Evolutionary conservation across 2,329 filamentous ascomycete genomes (phyloP), one percentile per base, ranked within the genome.

Genomic region (Simplicillium sp.): DNA sequence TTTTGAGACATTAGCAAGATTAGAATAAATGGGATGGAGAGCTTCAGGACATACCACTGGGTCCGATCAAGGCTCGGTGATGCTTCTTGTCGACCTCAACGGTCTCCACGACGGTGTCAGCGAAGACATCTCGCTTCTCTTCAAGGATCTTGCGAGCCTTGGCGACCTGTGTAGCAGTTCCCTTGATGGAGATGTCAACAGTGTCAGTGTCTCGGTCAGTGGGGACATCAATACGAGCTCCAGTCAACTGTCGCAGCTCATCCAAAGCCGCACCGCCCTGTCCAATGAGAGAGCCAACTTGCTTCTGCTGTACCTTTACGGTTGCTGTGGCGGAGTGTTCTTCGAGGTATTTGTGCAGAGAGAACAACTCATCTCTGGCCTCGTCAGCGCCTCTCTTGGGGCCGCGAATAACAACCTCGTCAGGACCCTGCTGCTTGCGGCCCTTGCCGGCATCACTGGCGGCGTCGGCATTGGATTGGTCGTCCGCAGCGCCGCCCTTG

Each of bases 1-100:
- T 25, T 25, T 5, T n/a, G 15, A 25, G 28, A 42, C 32, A 48
- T 79, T 61, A 74, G 65, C 44, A 56, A 29, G 12, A 14, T 37
- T 3, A 11, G 12, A 9, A 31, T 42, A 33, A 38, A 32, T 20
- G n/a, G 18, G 12, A 36, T 39, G 12, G 31, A 29, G 34, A 36
- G 42, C 2, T 25, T 25, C 6, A 9, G 5, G 20, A 68, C 84
- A 67, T 74, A 89, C 88, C 92, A 58, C 85, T 84, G 49, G 81
- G 71, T 46, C 92, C 92, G 61, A 98, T 98, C 48, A 98, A 71
- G 40, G 82, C 77, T 64, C 84, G 82, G 67, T 98, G 92, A 62
- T 92, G 80, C 69, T 94, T 95, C 68, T 87, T 86, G 51, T 97
- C 89, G n/a, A 98, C 80, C 29, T 94, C 84, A 37, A 98, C 70